Base-by-base conservation (phyloP, 2,329 filamentous ascomycete genomes). In the Plectosphaerella plurivora region DNA sequence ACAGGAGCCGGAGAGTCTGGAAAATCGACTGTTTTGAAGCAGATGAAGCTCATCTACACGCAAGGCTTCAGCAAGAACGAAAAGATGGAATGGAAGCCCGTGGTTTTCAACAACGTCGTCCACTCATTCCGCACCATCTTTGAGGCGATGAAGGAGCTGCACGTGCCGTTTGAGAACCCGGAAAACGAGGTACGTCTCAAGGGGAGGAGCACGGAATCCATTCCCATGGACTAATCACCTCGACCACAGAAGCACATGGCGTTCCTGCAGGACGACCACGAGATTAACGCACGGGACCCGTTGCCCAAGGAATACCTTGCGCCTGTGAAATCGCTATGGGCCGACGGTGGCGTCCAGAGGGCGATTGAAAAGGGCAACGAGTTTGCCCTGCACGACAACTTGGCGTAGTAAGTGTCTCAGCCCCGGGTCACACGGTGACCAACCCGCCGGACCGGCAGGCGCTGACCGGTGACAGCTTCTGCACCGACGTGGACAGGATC, bases 41-140 rank as follows among this genome's bases (percentile, higher is more conserved):
- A 97, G 78, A 97, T 99, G 94, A 93, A 93, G 70, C 86, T 99
- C 71, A 97, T 99, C 62, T 94, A 97, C 69, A 86, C 91, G 14
- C 86, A 91, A 69, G 93, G 94, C 49, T 97, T 97, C 74, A 90
- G 85, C 65, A 88, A 89, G 63, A 85, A 83, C 58, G 94, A 97
- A 70, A 89, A 91, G 69, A 84, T 95, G 59, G 91, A 97, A 77
- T 96, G 91, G 81, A 91, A 94, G 62, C 89, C 91, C 15, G 92
- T 97, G 64, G 92, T 97, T 60, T 97, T 97, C 73, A 92, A 87
- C 71, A 99, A 99, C 70, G 81, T 97, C 59, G 78, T 97, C 49
- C 89, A 96, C 61, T 93, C 93, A 3, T 94, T 96, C 75, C 90
- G 92, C 68, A 84, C 92, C 60, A 88, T 97, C 59, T 82, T 90